Percentiles rank a stretch among this genome's conserved stretches.
Conservation (phyloP, 1,284 basidiomycete genomes). For the Boletellus sp. region DNA sequence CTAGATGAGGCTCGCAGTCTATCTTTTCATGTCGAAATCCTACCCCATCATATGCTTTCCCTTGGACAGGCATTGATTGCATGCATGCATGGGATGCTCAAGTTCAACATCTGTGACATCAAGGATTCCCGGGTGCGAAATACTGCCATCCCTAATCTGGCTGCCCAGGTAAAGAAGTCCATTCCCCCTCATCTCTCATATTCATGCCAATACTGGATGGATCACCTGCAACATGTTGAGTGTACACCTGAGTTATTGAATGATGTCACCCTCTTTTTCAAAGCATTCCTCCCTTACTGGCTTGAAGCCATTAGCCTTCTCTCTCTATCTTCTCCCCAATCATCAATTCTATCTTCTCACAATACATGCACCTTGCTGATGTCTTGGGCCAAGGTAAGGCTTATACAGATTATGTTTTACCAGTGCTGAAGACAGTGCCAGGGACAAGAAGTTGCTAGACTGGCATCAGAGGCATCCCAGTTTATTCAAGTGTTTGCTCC, state of each 20-base stretch:
- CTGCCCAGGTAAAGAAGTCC: background rate
- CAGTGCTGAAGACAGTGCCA: slow-evolving; percentile 6
- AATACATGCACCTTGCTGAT: slow-evolving; percentile 7
- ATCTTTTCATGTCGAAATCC: too few relatives aligned
- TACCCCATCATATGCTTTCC: background rate
- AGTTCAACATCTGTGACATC: slow-evolving; percentile 22
- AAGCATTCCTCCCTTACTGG: slow-evolving; percentile 19
- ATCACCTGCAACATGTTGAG: slow-evolving; percentile 6
- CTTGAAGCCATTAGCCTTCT: slow-evolving; percentile 23
- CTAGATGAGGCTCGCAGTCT: too few relatives aligned
- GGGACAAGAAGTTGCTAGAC: slow-evolving; percentile 15
- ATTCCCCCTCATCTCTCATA: slow-evolving; percentile 13
- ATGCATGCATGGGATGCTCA: slow-evolving; percentile 15
- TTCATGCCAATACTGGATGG: slow-evolving; percentile 23
- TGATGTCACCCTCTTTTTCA: slow-evolving; percentile 18
- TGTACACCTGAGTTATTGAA: slow-evolving; percentile 3
- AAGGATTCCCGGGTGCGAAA: slow-evolving; percentile 17
- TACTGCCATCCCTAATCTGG: slow-evolving; percentile 4
- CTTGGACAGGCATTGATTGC: slow-evolving; percentile 13
- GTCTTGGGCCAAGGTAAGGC: slow-evolving; percentile 19
- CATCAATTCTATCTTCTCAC: slow-evolving; percentile 10
- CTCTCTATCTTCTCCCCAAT: slow-evolving; percentile 5
- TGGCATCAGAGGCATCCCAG: slow-evolving; percentile 18
- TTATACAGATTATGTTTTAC: background rate
- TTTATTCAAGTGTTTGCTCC: slow-evolving; percentile 21